phyloP scores from a whole-genome alignment of 306 rosid genomes.

The Dicorynia guianensis region DNA sequence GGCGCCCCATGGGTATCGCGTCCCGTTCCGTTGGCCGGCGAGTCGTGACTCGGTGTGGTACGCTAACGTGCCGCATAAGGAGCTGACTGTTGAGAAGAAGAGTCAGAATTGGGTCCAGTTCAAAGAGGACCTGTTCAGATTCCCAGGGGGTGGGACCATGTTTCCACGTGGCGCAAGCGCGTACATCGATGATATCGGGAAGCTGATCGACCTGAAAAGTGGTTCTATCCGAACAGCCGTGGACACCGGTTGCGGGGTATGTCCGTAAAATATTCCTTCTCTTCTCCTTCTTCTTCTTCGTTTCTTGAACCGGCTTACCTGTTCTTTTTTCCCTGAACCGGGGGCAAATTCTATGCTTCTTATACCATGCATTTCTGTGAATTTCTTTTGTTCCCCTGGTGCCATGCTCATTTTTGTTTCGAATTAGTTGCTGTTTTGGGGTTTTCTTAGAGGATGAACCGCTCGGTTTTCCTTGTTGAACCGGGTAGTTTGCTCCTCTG shows the following conservation, averaged over 20 bases:
- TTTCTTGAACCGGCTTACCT: slow-evolving; percentile 21
- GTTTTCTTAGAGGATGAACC: neutral
- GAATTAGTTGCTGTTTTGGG: neutral
- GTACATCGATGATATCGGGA: slow-evolving; percentile 81
- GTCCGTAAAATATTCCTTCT: slow-evolving; percentile 22
- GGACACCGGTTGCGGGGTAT: slow-evolving; percentile 98
- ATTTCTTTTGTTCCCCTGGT: neutral
- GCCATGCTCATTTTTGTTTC: neutral
- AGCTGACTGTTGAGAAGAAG: slow-evolving; percentile 85
- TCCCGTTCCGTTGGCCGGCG: slow-evolving; percentile 85
- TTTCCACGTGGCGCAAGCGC: slow-evolving; percentile 86
- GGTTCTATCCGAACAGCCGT: slow-evolving; percentile 92
- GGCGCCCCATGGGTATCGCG: slow-evolving; percentile 65
- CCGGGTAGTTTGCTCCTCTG: neutral
- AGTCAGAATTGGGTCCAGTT: slow-evolving; percentile 83
- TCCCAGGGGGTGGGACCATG: slow-evolving; percentile 99
- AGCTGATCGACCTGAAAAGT: slow-evolving; percentile 65
- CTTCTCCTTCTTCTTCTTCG: neutral
- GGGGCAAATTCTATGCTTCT: neutral
- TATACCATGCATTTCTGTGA: neutral
- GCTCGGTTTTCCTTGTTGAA: neutral
- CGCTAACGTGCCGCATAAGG: slow-evolving; percentile 91
- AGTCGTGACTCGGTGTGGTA: slow-evolving; percentile 78
- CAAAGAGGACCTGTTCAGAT: slow-evolving; percentile 65
- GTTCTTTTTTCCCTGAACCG: neutral